Percentiles rank a stretch among this genome's conserved stretches.
Evolutionary conservation across 148 eudicot species (phyloP).

Genomic region (Camellia lanceoleosa): DNA sequence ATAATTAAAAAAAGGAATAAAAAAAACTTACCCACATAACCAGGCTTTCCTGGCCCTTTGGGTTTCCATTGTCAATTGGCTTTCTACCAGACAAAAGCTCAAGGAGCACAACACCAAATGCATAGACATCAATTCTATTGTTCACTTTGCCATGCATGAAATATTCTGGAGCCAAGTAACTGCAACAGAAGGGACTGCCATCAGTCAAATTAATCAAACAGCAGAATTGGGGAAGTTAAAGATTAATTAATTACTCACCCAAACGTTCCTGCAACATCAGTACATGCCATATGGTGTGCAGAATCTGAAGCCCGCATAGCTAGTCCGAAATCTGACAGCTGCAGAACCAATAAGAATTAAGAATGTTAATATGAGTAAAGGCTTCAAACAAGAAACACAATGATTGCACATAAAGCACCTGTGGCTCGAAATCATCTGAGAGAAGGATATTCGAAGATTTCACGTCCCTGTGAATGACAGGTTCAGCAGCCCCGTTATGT

Average conservation of each 20-base stretch:
- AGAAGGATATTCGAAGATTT: constrained; percentile 79
- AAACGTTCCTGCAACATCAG: constrained; percentile 79
- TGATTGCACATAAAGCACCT: constrained; percentile 30
- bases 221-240: background rate
- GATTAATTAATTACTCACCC: constrained; percentile 35
- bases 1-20: background rate
- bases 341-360: constrained; percentile 6
- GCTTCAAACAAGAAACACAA: background rate
- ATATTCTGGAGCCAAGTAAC: constrained; percentile 59
- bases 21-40: constrained; percentile 46
- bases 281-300: constrained; percentile 41
- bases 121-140: constrained; percentile 48
- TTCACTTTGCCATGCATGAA: constrained; percentile 60
- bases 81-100: constrained; percentile 54
- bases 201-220: background rate
- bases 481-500: constrained; percentile 40
- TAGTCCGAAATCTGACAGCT: constrained; percentile 86
- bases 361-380: background rate
- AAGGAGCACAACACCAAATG: constrained; percentile 57
- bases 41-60: constrained; percentile 55
- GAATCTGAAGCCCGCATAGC: constrained; percentile 53
- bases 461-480: constrained; percentile 80
- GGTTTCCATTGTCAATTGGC: constrained; percentile 41
- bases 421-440: constrained; percentile 74
- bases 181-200: constrained; percentile 17